phyloP scores from a whole-genome alignment of 352 stramenopile genomes.

The Globisporangium nunn region DNA sequence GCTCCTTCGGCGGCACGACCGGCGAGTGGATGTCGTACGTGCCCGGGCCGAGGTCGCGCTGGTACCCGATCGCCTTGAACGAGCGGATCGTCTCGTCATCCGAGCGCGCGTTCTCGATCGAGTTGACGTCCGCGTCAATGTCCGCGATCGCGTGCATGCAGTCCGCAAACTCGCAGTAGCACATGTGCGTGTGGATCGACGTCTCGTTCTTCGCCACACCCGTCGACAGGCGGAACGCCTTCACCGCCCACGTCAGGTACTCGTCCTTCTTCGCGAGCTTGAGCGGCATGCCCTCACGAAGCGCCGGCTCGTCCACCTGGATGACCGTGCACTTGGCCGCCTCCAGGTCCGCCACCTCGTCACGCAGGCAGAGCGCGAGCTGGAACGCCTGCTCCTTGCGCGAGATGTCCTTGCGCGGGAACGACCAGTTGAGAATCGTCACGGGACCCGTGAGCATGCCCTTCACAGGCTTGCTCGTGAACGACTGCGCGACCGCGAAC shows the following conservation, averaged over 20 bases:
- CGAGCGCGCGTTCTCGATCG: slow-evolving; percentile 90
- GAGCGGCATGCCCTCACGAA: slow-evolving; percentile 90
- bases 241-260: slow-evolving; percentile 74
- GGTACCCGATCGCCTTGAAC: slow-evolving; percentile 88
- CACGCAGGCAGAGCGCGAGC: slow-evolving; percentile 82
- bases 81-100: slow-evolving; percentile 87
- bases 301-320: slow-evolving; percentile 89
- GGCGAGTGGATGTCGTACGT: slow-evolving; percentile 94
- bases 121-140: slow-evolving; percentile 93
- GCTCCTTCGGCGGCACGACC: slow-evolving; percentile 82
- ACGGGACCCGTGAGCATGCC: slow-evolving; percentile 92
- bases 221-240: slow-evolving; percentile 86
- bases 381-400: slow-evolving; percentile 89
- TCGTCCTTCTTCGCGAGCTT: slow-evolving; percentile 79
- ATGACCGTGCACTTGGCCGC: slow-evolving; percentile 85
- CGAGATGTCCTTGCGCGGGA: slow-evolving; percentile 87
- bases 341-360: slow-evolving; percentile 90
- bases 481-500: slow-evolving; percentile 86
- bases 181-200: slow-evolving; percentile 95
- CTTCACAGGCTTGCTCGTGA: slow-evolving; percentile 90
- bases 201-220: slow-evolving; percentile 83
- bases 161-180: slow-evolving; percentile 94
- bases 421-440: slow-evolving; percentile 95
- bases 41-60: slow-evolving; percentile 86
- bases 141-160: slow-evolving; percentile 91